Evolutionary conservation across 208 protist genomes (phyloP).

Genomic region (Acanthamoeba lenticulata): DNA sequence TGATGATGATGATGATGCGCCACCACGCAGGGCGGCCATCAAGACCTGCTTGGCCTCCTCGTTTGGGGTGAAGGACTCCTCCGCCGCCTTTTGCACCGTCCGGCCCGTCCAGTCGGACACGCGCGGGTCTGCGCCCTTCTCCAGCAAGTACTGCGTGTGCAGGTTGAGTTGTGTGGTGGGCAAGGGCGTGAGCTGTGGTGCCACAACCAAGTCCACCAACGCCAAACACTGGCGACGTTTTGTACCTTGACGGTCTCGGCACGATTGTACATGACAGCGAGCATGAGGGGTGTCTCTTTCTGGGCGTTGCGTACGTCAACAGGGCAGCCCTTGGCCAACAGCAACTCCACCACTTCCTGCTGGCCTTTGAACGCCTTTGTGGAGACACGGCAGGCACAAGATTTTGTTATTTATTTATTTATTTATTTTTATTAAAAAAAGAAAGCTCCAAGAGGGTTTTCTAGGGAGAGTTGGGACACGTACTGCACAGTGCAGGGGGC

Average conservation of each 20-base stretch:
- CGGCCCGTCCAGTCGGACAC: neutral
- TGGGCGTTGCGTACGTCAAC: neutral
- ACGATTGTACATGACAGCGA: slow-evolving; percentile 8
- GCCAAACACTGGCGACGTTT: neutral
- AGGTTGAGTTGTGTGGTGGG: neutral
- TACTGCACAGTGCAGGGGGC: neutral
- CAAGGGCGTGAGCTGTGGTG: too few species aligned
- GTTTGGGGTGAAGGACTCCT: neutral
- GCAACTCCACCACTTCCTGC: neutral
- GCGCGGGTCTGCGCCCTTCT: neutral
- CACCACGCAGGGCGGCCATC: neutral
- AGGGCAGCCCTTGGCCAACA: neutral
- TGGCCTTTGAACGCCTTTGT: neutral
- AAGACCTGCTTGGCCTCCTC: neutral
- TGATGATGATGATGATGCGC: neutral
- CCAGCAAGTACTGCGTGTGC: neutral
- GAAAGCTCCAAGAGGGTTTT: neutral
- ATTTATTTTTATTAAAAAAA: neutral
- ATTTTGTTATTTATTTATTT: neutral
- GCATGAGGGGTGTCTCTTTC: neutral
- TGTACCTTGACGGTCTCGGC: neutral
- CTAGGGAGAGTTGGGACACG: too few species aligned
- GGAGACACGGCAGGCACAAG: neutral
- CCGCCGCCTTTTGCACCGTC: neutral
- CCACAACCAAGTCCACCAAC: neutral